phyloP scores from a whole-genome alignment of 2,329 filamentous ascomycete genomes.

The Alternaria rosae region DNA sequence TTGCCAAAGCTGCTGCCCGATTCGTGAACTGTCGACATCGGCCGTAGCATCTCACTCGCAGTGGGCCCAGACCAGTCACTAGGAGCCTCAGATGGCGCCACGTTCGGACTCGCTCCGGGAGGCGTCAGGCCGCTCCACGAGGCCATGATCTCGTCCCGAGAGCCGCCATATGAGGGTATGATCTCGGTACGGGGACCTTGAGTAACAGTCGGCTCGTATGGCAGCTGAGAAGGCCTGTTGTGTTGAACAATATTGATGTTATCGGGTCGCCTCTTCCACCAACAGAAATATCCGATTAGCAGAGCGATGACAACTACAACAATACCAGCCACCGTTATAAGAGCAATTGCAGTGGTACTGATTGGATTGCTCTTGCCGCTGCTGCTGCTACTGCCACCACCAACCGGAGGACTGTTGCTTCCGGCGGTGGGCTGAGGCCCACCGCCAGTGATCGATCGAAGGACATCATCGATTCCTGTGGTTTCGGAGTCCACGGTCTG shows the following conservation, averaged over 20 bases:
- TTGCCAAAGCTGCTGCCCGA: background rate
- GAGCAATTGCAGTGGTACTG: slow-evolving; percentile 3
- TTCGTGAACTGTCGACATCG: background rate
- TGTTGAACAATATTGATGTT: background rate
- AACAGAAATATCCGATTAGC: background rate
- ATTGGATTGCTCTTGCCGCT: background rate
- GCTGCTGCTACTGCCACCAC: background rate
- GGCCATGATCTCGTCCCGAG: background rate
- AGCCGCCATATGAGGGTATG: background rate
- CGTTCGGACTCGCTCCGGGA: background rate
- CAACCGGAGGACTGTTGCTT: background rate
- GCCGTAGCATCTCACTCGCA: background rate
- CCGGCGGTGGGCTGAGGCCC: background rate
- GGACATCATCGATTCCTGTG: background rate
- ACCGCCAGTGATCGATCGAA: background rate
- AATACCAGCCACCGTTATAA: slow-evolving; percentile 2
- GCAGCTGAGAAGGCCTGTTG: background rate
- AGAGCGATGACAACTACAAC: background rate
- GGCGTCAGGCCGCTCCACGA: background rate
- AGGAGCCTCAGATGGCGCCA: background rate
- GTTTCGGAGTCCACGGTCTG: background rate
- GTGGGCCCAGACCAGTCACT: background rate
- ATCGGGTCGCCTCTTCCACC: background rate
- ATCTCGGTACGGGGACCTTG: background rate
- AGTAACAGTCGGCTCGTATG: background rate